Conservation (phyloP, 352 stramenopile species). For the Globisporangium irregulare region DNA sequence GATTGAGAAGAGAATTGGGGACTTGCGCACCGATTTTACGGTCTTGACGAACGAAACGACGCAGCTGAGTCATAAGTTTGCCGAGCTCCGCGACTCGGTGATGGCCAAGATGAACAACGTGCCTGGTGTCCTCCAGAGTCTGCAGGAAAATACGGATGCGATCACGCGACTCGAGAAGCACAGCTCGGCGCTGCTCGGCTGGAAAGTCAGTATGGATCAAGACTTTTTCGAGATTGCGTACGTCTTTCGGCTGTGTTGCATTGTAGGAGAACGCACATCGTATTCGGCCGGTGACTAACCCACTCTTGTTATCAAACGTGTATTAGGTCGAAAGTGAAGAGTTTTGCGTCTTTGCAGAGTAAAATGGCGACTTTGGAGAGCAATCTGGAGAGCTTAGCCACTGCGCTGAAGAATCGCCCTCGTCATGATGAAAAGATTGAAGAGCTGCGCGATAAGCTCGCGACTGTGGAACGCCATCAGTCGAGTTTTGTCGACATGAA, state of each 20-base stretch:
- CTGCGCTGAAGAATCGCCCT: slow-evolving; percentile 34
- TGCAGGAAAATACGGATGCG: slow-evolving; percentile 46
- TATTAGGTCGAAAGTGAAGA: slow-evolving; percentile 47
- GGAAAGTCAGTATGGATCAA: slow-evolving; percentile 60
- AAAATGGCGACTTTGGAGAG: slow-evolving; percentile 60
- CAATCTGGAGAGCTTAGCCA: slow-evolving; percentile 51
- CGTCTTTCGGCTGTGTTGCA: background rate
- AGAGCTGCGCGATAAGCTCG: slow-evolving; percentile 48
- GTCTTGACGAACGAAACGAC: slow-evolving; percentile 44
- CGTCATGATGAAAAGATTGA: slow-evolving; percentile 61
- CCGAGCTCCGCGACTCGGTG: slow-evolving; percentile 49
- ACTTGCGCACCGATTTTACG: slow-evolving; percentile 58
- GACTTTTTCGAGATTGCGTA: slow-evolving; percentile 54
- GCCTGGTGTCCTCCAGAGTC: slow-evolving; percentile 26
- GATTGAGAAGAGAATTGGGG: slow-evolving; percentile 65
- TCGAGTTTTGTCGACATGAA: slow-evolving; percentile 57
- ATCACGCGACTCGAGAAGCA: slow-evolving; percentile 74
- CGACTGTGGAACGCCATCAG: slow-evolving; percentile 50
- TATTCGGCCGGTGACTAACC: background rate
- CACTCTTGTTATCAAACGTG: background rate
- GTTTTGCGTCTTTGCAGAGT: slow-evolving; percentile 39
- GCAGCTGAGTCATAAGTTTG: slow-evolving; percentile 37
- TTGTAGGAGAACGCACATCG: background rate
- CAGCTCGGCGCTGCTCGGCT: slow-evolving; percentile 55
- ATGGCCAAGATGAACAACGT: slow-evolving; percentile 28